Conservation (phyloP, 73 alveolate genomes). For the Uronychia binucleata region DNA sequence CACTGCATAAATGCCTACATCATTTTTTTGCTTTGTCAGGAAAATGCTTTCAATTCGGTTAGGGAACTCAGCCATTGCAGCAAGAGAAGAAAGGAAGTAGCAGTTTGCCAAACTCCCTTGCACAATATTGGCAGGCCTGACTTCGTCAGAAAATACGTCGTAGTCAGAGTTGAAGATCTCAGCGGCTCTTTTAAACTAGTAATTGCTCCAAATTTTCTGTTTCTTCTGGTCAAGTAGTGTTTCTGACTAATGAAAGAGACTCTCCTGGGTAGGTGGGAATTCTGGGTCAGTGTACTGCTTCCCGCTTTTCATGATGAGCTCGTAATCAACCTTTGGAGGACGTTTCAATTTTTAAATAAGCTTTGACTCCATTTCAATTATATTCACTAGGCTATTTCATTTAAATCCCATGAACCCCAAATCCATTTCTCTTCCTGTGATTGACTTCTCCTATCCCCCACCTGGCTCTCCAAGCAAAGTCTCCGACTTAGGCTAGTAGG, state of each 20-base stretch:
- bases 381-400: no score
- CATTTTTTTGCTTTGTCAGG: slow-evolving; percentile 73
- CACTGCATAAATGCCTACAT: slow-evolving; percentile 83
- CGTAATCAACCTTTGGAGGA: slow-evolving; percentile 7
- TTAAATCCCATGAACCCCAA: no score
- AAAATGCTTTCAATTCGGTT: slow-evolving; percentile 65
- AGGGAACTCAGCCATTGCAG: slow-evolving; percentile 84
- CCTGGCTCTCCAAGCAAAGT: no score
- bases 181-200: slow-evolving; percentile 63
- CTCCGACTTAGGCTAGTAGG: no score
- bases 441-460: no score
- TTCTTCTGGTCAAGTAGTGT: slow-evolving; percentile 7
- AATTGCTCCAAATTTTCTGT: slow-evolving; percentile 30
- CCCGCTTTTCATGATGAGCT: background rate
- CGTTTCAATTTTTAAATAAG: no score
- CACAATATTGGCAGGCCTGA: slow-evolving; percentile 73
- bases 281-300: slow-evolving; percentile 19
- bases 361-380: no score
- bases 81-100: slow-evolving; percentile 77
- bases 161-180: slow-evolving; percentile 51
- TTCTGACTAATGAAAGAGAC: background rate
- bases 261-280: slow-evolving; percentile 12
- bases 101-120: slow-evolving; percentile 88
- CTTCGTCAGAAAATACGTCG: slow-evolving; percentile 55
- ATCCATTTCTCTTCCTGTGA: no score